Percentiles rank a stretch among this genome's conserved stretches.
phyloP scores from a whole-genome alignment of 225 moss, liverwort and hornwort genomes.

The Takakia lepidozioides region DNA sequence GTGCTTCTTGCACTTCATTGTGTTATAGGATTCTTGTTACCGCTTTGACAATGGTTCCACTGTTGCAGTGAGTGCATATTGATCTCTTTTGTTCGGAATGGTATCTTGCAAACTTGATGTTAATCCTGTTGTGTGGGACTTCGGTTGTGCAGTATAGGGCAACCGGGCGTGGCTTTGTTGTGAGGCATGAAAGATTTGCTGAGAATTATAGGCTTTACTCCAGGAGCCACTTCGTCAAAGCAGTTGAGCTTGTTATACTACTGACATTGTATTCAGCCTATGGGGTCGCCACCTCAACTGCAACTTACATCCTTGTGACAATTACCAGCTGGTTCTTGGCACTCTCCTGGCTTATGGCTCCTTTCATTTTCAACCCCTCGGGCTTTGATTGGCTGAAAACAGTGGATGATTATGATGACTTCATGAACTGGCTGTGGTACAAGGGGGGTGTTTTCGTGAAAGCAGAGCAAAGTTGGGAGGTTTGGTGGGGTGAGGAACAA shows the following conservation, averaged over 20 bases:
- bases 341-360: slow-evolving; percentile 80
- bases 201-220: slow-evolving; percentile 79
- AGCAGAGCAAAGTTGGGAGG: slow-evolving; percentile 67
- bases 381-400: slow-evolving; percentile 99
- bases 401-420: slow-evolving; percentile 88
- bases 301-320: slow-evolving; percentile 67
- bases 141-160: slow-evolving; percentile 65
- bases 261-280: slow-evolving; percentile 77
- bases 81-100: too few species aligned
- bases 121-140: slow-evolving; percentile 8
- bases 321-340: slow-evolving; percentile 96
- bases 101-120: slow-evolving; percentile 1
- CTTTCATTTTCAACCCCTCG: slow-evolving; percentile 96
- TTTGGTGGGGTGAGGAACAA: slow-evolving; percentile 93
- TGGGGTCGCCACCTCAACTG: slow-evolving; percentile 46
- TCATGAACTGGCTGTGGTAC: slow-evolving; percentile 84
- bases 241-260: slow-evolving; percentile 75
- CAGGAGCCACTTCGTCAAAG: slow-evolving; percentile 91
- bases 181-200: slow-evolving; percentile 81
- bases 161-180: slow-evolving; percentile 97
- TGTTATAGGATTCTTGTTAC: not conserved
- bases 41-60: not conserved
- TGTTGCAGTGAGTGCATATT: too few species aligned
- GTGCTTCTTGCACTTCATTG: too few species aligned
- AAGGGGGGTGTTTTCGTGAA: slow-evolving; percentile 78